Conservation (phyloP, 768 basidiomycete species). For the Erythrobasidium yunnanense region DNA sequence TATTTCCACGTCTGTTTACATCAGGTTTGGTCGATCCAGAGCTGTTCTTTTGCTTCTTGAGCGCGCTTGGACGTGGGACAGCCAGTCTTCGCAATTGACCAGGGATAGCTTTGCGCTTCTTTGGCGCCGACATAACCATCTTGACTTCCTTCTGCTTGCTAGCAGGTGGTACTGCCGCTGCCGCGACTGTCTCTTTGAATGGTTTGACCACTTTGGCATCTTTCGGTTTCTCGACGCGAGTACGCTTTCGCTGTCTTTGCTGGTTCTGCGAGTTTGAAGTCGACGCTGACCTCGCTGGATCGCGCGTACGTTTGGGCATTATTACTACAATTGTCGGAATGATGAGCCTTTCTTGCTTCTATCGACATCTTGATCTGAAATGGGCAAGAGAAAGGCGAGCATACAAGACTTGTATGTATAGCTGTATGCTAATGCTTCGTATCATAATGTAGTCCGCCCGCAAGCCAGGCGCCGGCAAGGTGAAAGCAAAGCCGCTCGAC, state of each 20-base stretch:
- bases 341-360: background rate
- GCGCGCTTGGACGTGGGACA: conserved; percentile 1
- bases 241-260: background rate
- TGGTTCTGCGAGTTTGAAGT: background rate
- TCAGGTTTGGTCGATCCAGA: conserved; percentile 23
- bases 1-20: conserved; percentile 24
- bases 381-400: conserved; percentile 22
- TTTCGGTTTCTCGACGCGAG: background rate
- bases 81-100: conserved; percentile 22
- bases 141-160: background rate
- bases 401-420: background rate
- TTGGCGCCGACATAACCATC: background rate
- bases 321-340: background rate
- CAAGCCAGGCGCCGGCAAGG: conserved; percentile 18
- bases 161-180: no score
- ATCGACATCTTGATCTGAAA: background rate
- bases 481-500: conserved; percentile 23
- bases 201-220: background rate
- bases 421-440: background rate
- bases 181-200: background rate
- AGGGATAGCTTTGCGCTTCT: background rate
- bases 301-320: conserved; percentile 15
- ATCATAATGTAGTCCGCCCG: background rate
- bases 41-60: background rate
- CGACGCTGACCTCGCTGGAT: background rate